Conservation (phyloP, 2,329 filamentous ascomycete species). For the Daldinia sp. region DNA sequence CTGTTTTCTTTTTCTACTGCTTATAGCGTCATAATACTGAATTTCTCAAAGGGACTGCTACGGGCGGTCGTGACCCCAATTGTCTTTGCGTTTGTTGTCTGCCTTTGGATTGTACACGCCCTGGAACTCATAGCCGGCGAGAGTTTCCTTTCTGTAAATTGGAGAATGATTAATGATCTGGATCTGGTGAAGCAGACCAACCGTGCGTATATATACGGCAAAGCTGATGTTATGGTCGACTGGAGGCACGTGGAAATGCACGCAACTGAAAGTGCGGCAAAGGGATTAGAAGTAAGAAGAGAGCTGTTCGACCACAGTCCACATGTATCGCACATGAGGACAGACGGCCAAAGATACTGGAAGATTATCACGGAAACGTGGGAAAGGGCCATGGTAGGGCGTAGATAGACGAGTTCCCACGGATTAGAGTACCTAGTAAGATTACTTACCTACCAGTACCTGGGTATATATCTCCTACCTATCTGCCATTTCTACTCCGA, state of each 20-base stretch:
- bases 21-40: constrained; percentile 52
- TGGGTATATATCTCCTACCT: neutral
- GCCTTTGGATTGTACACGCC: constrained; percentile 46
- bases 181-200: constrained; percentile 51
- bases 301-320: constrained; percentile 57
- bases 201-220: constrained; percentile 62
- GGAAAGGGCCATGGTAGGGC: constrained; percentile 44
- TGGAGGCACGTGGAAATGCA: constrained; percentile 59
- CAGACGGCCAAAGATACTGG: constrained; percentile 61
- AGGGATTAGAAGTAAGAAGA: constrained; percentile 52
- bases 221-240: constrained; percentile 57
- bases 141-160: constrained; percentile 47
- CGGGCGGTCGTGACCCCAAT: constrained; percentile 46
- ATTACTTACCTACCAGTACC: neutral
- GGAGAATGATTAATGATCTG: constrained; percentile 50
- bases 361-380: constrained; percentile 55
- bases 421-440: neutral
- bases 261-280: constrained; percentile 51
- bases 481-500: too few relatives aligned
- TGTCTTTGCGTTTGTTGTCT: constrained; percentile 47
- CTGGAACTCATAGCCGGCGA: constrained; percentile 46
- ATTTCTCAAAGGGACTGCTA: constrained; percentile 46
- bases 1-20: constrained; percentile 51
- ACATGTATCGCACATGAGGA: constrained; percentile 61
- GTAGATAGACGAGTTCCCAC: neutral